These are phyloP conservation scores for Pleurotus salmoneostramineus DNA, from an alignment of 768 basidiomycete genomes.

Conservation along the genomic window DNA sequence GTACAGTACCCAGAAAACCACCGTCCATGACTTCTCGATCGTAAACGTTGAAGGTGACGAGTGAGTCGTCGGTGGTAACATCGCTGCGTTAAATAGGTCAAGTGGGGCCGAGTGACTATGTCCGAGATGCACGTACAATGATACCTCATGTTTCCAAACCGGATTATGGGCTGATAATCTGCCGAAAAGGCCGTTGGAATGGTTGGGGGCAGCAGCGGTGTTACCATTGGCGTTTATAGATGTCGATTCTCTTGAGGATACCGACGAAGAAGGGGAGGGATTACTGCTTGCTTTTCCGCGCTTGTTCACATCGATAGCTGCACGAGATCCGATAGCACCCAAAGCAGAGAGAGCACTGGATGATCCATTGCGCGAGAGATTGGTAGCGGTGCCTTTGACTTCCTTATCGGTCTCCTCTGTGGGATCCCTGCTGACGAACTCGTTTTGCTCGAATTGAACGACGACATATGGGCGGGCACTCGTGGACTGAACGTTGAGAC, in stretches of 20 bases:
- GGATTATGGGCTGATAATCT: constrained; percentile 80
- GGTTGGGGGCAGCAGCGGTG: constrained; percentile 21
- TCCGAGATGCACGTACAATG: constrained; percentile 67
- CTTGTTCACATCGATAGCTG: constrained; percentile 27
- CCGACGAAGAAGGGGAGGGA: constrained; percentile 39
- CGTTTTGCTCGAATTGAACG: constrained; percentile 98
- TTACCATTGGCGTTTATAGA: constrained; percentile 22
- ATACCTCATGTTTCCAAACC: constrained; percentile 98
- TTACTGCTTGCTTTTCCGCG: constrained; percentile 37
- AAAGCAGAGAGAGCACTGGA: constrained; percentile 65
- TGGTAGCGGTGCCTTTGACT: constrained; percentile 76
- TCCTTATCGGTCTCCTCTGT: constrained; percentile 84
- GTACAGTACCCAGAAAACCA: constrained; percentile 85
- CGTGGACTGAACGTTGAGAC: constrained; percentile 67
- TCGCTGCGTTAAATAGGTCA: constrained; percentile 55
- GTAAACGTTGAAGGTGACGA: constrained; percentile 87
- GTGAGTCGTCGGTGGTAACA: constrained; percentile 83
- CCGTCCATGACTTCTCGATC: constrained; percentile 82
- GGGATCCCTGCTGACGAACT: constrained; percentile 92
- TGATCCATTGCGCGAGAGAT: constrained; percentile 44
- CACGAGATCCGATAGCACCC: constrained; percentile 54
- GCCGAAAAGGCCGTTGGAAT: constrained; percentile 50
- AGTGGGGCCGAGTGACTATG: not conserved
- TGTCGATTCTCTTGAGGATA: constrained; percentile 29
- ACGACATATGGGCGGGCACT: constrained; percentile 86